Evolutionary conservation across 805 yeast genomes (phyloP).

Genomic region (Candida mattraensis): DNA sequence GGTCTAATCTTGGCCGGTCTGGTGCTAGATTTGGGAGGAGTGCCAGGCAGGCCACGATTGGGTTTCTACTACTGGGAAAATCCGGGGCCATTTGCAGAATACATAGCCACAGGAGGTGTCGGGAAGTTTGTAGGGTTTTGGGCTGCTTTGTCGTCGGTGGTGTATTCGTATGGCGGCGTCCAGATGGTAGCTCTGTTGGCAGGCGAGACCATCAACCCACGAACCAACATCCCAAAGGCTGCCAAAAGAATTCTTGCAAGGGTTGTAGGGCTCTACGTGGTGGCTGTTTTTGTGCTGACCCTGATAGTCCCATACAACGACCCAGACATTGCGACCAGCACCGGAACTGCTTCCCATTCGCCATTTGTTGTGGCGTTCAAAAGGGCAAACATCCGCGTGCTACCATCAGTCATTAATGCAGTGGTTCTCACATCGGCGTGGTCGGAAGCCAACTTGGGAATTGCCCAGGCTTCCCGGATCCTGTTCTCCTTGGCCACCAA

Average conservation of each 20-base stretch:
- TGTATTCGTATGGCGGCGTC: conserved; percentile 56
- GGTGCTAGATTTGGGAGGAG: conserved; percentile 61
- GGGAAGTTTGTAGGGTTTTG: conserved; percentile 45
- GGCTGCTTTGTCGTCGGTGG: conserved; percentile 56
- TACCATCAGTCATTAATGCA: conserved; percentile 73
- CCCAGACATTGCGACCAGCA: conserved; percentile 39
- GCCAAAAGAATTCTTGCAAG: conserved; percentile 23
- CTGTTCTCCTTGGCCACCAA: conserved; percentile 65
- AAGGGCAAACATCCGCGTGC: conserved; percentile 55
- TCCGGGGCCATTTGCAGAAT: conserved; percentile 45
- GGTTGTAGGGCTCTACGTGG: conserved; percentile 23
- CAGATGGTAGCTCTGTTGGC: conserved; percentile 34
- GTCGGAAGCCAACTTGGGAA: conserved; percentile 68
- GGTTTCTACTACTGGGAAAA: conserved; percentile 40
- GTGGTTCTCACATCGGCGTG: conserved; percentile 50
- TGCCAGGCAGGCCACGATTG: conserved; percentile 41
- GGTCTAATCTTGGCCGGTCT: conserved; percentile 55
- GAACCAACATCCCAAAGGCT: conserved; percentile 27
- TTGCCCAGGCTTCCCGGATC: conserved; percentile 67
- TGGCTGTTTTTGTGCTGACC: conserved; percentile 39
- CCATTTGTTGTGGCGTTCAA: conserved; percentile 79
- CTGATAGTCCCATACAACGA: conserved; percentile 44
- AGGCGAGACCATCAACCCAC: conserved; percentile 25
- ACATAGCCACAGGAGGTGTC: conserved; percentile 45
- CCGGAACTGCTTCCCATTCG: conserved; percentile 63